Conservation (phyloP, 768 basidiomycete genomes). For the Termitomyces titanicus region DNA sequence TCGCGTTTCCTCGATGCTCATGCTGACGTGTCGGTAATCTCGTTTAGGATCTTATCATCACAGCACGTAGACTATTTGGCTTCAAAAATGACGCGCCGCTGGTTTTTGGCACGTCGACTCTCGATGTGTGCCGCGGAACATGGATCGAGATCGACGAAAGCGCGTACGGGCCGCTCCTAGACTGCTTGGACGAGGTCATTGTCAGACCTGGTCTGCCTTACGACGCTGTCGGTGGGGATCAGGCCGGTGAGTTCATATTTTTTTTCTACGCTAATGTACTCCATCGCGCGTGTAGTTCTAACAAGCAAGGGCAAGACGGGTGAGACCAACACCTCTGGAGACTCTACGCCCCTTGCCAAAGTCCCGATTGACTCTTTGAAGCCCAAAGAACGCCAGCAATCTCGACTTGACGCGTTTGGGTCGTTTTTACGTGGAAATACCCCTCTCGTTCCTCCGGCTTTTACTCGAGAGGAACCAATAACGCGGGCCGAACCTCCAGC, state of each 20-base stretch:
- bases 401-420: not conserved
- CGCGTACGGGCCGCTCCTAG: constrained; percentile 23
- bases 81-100: constrained; percentile 8
- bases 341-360: not conserved
- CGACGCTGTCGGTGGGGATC: not conserved
- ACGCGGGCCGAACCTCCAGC: not conserved
- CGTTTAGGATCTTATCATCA: constrained; percentile 20
- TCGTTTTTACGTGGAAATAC: not conserved
- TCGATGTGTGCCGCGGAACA: constrained; percentile 26
- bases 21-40: not conserved
- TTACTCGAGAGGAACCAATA: not conserved
- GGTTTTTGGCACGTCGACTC: constrained; percentile 20
- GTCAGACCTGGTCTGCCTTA: constrained; percentile 6
- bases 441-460: not conserved
- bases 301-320: not conserved
- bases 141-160: constrained; percentile 27
- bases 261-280: not conserved
- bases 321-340: not conserved
- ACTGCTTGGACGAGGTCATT: constrained; percentile 25
- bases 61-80: constrained; percentile 16
- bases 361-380: not conserved
- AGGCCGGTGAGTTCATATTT: not conserved
- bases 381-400: not conserved
- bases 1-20: not conserved
- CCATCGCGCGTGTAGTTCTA: not conserved